Evolutionary conservation across 495 filamentous ascomycete genomes (phyloP), one percentile per base, ranked within the genome.

Genomic region (Neurospora hispaniola): DNA sequence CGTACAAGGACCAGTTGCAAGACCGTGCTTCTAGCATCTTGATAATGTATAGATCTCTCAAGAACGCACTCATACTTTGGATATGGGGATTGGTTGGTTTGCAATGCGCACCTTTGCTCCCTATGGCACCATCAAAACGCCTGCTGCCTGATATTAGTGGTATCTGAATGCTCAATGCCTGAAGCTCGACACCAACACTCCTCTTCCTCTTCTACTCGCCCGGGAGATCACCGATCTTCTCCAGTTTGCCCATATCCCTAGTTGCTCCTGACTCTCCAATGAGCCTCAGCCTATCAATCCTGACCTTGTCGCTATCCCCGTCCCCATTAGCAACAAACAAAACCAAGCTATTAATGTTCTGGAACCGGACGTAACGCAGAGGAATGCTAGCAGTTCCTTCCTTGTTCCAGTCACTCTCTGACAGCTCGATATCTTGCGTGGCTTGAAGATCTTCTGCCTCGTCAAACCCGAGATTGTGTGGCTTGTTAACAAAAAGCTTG

Each of bases 301-400:
- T 89, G 71, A 94, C 88, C 87, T 94, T 96, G 75, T 98, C 94
- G 71, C 66, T 85, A 39, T 92, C 89, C 14, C 92, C 91, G 59
- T 97, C 96, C 3, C 93, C 94, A 80, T 97, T 90, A 71, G 91
- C 91, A 69, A 98, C 90, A 82, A 97, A 98, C 3, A 98, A 73
- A 9, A 97, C 93, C 76, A 99, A 79, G 71, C 89, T 94, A 72
- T 88, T 90, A 43, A 97, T 89, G 73, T 92, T 97, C 84, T 99
- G 96, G 85, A 98, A 99, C 83, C 97, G 98, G 81, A 98, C 96
- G 79, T 94, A 98, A 14, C 95, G 92, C 75, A 97, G 82, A 43
- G 90, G 84, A 23, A 98, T 84, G 78, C 89, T 93, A 12, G 92
- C 94, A 5, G 96, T 98, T 14, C 90, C 93, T 5, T 94, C 96